Conservation (phyloP, 1,139 yeast species). For the Geotrichum reessii region DNA sequence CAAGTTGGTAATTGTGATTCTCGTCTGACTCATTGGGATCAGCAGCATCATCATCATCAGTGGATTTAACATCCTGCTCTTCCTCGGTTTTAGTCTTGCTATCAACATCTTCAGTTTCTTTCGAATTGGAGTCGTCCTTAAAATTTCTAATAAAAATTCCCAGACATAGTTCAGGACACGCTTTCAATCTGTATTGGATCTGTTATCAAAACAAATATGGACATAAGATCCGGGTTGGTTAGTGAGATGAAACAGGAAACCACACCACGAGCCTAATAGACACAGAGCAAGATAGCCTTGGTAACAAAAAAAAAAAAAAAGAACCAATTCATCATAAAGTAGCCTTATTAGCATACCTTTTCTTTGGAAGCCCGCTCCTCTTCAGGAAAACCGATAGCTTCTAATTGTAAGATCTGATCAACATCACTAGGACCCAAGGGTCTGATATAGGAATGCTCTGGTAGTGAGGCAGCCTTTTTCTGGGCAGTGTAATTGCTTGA, state of each 20-base stretch:
- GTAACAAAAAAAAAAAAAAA: too few relatives aligned
- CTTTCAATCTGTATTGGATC: constrained; percentile 56
- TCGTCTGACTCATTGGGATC: constrained; percentile 25
- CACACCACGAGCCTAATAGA: not conserved
- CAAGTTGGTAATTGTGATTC: constrained; percentile 41
- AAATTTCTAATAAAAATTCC: constrained; percentile 80
- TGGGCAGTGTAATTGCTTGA: not conserved
- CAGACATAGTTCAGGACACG: constrained; percentile 84
- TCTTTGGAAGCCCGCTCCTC: constrained; percentile 61
- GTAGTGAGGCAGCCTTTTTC: constrained; percentile 31
- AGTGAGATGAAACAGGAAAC: not conserved
- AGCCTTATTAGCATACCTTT: constrained; percentile 39
- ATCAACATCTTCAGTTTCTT: constrained; percentile 9
- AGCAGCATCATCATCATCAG: constrained; percentile 25
- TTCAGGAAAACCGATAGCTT: constrained; percentile 61
- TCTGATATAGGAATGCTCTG: constrained; percentile 69
- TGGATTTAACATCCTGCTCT: constrained; percentile 25
- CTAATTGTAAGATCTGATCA: constrained; percentile 56
- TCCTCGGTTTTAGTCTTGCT: constrained; percentile 14
- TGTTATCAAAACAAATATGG: not conserved
- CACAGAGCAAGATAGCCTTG: not conserved
- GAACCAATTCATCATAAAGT: too few relatives aligned
- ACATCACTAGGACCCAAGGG: constrained; percentile 65
- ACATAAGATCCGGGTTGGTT: not conserved
- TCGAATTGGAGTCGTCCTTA: constrained; percentile 16